Conservation (phyloP, 2,329 filamentous ascomycete species). For the Colletotrichum sp. region DNA sequence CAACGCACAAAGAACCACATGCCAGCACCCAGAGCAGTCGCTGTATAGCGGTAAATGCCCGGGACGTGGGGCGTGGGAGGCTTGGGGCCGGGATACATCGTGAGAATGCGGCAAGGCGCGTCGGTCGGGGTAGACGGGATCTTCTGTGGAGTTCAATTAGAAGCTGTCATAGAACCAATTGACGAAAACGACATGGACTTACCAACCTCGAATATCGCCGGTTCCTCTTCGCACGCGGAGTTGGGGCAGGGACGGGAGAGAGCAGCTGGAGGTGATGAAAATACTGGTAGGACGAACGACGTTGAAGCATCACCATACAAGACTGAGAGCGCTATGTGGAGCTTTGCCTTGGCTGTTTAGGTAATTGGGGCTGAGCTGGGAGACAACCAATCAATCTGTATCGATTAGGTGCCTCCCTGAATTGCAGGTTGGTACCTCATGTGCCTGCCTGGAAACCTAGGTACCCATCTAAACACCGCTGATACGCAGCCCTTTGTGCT, state of each 20-base stretch:
- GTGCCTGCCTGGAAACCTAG: background rate
- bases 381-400: background rate
- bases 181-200: no score
- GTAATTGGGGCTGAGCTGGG: background rate
- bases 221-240: background rate
- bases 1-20: conserved; percentile 98
- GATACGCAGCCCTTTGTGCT: background rate
- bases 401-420: background rate
- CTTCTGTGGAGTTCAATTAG: background rate
- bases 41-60: conserved; percentile 80
- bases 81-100: conserved; percentile 31
- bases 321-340: background rate
- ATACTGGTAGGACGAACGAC: background rate
- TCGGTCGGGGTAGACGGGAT: background rate
- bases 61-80: conserved; percentile 55
- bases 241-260: background rate
- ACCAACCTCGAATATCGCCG: background rate
- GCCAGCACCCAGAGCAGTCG: conserved; percentile 86
- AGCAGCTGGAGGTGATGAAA: background rate
- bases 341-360: conserved; percentile 2
- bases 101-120: background rate
- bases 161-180: background rate
- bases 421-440: background rate
- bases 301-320: background rate
- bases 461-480: background rate